Conservation (phyloP, 257 asterid genomes). For the Asclepias syriaca region DNA sequence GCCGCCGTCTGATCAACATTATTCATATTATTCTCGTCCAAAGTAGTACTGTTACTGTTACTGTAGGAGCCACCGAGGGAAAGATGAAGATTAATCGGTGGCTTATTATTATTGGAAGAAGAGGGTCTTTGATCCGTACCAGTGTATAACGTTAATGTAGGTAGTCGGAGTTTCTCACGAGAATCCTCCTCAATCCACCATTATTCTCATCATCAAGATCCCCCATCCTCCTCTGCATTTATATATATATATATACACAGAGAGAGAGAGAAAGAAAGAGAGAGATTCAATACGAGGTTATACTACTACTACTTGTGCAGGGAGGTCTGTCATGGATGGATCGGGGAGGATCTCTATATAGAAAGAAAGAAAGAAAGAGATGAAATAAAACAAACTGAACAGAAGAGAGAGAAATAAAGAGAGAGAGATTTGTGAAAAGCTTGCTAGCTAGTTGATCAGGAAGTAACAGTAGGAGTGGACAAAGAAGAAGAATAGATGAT, state of each 20-base stretch:
- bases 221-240: background rate
- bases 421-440: no score
- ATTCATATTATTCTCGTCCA: background rate
- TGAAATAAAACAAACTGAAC: no score
- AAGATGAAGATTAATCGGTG: slow-evolving; percentile 1
- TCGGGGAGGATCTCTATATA: no score
- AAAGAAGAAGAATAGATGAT: background rate
- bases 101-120: background rate
- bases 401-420: no score
- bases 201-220: background rate
- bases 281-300: no score
- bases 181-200: background rate
- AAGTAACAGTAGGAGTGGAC: background rate
- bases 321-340: no score
- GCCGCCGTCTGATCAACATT: no score
- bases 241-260: no score
- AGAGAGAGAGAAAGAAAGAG: no score
- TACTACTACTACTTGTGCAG: no score
- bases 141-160: background rate
- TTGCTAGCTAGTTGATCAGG: no score
- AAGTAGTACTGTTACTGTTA: background rate
- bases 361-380: no score
- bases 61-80: slow-evolving; percentile 7
- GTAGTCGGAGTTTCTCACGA: background rate
- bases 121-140: background rate